Evolutionary conservation across 352 stramenopile species (phyloP).

Genomic region (Phytophthora constricta): DNA sequence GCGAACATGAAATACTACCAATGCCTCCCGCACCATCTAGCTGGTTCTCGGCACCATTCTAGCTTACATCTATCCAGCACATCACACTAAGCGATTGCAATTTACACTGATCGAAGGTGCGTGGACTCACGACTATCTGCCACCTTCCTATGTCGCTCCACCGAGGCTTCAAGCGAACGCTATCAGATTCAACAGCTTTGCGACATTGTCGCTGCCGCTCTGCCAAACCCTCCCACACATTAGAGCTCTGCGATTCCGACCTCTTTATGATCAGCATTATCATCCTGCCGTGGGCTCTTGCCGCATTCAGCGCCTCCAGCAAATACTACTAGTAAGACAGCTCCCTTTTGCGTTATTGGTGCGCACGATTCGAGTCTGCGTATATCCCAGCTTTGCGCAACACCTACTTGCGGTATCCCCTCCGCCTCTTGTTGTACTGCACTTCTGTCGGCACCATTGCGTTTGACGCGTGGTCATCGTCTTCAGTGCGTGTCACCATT

Average conservation of each 20-base stretch:
- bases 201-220: conserved; percentile 40
- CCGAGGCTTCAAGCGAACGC: conserved; percentile 46
- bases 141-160: conserved; percentile 45
- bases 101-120: conserved; percentile 22
- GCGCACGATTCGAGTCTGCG: background rate
- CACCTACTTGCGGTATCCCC: no score
- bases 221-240: conserved; percentile 38
- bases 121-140: conserved; percentile 31
- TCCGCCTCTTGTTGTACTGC: background rate
- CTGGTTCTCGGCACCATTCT: background rate
- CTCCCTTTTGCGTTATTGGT: background rate
- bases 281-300: no score
- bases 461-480: no score
- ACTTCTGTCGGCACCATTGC: no score
- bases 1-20: background rate
- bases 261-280: no score
- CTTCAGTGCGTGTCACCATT: no score
- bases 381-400: background rate
- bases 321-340: background rate
- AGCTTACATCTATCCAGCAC: background rate
- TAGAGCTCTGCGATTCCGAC: background rate
- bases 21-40: background rate
- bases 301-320: background rate
- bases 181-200: conserved; percentile 46
- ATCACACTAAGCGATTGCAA: background rate